A percentile compares a stretch with the other conserved stretches of the same genome.
phyloP scores from a whole-genome alignment of 306 rosid species.

The Datisca glomerata region DNA sequence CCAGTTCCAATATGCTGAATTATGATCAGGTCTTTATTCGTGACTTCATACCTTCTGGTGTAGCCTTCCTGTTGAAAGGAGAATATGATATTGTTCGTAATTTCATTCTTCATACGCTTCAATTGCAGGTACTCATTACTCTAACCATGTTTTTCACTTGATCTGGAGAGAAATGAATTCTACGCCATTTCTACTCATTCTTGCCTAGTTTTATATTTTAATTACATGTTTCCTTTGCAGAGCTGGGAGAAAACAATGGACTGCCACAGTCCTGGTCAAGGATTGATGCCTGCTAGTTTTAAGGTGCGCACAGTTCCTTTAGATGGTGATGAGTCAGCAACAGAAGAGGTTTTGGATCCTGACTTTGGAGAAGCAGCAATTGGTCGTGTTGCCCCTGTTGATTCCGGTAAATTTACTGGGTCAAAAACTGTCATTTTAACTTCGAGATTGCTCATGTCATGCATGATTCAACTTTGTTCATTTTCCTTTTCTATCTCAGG shows the following conservation, averaged over 20 bases:
- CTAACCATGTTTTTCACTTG: slow-evolving; percentile 2
- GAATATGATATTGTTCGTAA: slow-evolving; percentile 82
- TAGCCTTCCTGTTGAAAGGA: slow-evolving; percentile 80
- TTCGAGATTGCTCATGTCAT: no score
- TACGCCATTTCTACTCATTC: no score
- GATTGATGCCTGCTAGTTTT: slow-evolving; percentile 91
- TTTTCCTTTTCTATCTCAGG: slow-evolving; percentile 29
- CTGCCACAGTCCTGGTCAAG: slow-evolving; percentile 93
- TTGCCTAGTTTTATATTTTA: no score
- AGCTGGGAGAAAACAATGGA: slow-evolving; percentile 97
- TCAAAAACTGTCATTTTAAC: slow-evolving; percentile 8
- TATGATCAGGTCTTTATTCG: slow-evolving; percentile 88
- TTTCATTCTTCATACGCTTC: slow-evolving; percentile 76
- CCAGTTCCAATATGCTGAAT: slow-evolving; percentile 50
- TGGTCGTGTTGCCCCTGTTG: slow-evolving; percentile 92
- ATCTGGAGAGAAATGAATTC: no score
- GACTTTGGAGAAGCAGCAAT: slow-evolving; percentile 95
- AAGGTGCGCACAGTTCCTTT: slow-evolving; percentile 77
- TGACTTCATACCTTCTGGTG: slow-evolving; percentile 85
- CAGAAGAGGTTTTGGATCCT: slow-evolving; percentile 86
- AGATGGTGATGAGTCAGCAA: slow-evolving; percentile 69
- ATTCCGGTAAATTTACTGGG: slow-evolving; percentile 52
- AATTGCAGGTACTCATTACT: slow-evolving; percentile 52
- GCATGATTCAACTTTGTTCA: slow-evolving; percentile 8
- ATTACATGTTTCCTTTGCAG: slow-evolving; percentile 44